Conservation (phyloP, 208 protist genomes). For the Trypanosoma mega region DNA sequence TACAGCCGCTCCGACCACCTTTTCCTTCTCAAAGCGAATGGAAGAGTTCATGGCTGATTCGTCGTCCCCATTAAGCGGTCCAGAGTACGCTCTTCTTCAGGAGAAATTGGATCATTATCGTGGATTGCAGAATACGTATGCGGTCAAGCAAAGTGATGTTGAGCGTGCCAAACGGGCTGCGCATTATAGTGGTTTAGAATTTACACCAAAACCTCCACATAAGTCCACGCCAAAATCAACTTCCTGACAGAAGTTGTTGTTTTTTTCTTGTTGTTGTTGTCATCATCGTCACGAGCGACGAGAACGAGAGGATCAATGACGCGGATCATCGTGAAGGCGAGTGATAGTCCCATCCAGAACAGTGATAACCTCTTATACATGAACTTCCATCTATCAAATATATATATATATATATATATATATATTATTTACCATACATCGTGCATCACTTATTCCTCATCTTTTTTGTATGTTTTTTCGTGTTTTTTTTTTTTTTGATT, state of each 20-base stretch:
- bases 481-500: constrained; percentile 18
- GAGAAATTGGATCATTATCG: constrained; percentile 66
- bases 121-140: constrained; percentile 64
- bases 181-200: constrained; percentile 82
- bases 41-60: constrained; percentile 30
- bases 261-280: no score
- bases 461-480: constrained; percentile 24
- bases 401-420: constrained; percentile 8
- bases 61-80: constrained; percentile 32
- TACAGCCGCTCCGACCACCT: neutral
- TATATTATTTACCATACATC: constrained; percentile 3
- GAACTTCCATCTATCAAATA: neutral
- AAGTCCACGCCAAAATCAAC: constrained; percentile 11
- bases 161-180: constrained; percentile 74
- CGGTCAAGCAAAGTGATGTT: constrained; percentile 85
- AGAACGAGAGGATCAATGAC: neutral
- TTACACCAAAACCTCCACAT: constrained; percentile 56
- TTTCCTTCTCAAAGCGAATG: constrained; percentile 37
- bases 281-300: no score
- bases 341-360: neutral
- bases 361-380: constrained; percentile 1
- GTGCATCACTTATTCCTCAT: neutral
- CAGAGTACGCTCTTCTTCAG: constrained; percentile 66
- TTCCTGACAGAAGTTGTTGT: neutral
- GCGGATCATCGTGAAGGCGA: neutral